Evolutionary conservation across 768 basidiomycete genomes (phyloP).

Genomic region (Amanita pallidorosea): DNA sequence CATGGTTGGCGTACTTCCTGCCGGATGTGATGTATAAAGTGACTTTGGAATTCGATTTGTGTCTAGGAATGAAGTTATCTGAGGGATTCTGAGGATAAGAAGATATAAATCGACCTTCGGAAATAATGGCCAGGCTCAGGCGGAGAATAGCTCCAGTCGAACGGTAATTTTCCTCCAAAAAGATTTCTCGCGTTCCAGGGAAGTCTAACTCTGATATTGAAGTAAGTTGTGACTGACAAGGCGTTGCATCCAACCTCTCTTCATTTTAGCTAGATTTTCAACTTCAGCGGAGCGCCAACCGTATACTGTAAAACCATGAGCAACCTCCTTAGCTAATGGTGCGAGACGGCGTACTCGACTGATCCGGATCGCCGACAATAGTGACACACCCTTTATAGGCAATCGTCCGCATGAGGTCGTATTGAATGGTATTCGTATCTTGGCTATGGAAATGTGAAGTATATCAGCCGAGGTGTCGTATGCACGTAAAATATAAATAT

Average conservation of each 20-base stretch:
- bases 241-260: slow-evolving; percentile 28
- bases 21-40: slow-evolving; percentile 56
- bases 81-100: background rate
- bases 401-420: slow-evolving; percentile 65
- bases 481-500: background rate
- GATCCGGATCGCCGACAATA: slow-evolving; percentile 87
- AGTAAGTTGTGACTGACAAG: background rate
- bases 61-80: slow-evolving; percentile 32
- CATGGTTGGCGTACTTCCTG: slow-evolving; percentile 50
- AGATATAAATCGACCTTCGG: slow-evolving; percentile 46
- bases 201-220: slow-evolving; percentile 40
- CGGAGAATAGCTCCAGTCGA: slow-evolving; percentile 70
- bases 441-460: slow-evolving; percentile 30
- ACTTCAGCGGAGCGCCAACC: slow-evolving; percentile 82
- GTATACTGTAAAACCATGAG: slow-evolving; percentile 39
- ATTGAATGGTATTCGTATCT: slow-evolving; percentile 78
- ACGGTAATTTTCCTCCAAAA: slow-evolving; percentile 81
- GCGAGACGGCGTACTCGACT: slow-evolving; percentile 45
- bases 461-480: background rate
- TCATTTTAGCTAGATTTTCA: slow-evolving; percentile 66
- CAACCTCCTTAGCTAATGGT: background rate
- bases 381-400: slow-evolving; percentile 50
- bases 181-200: slow-evolving; percentile 48
- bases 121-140: slow-evolving; percentile 67
- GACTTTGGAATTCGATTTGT: slow-evolving; percentile 65